Base-by-base conservation (phyloP, 129 eudicot species). In the Cynara cardunculus region DNA sequence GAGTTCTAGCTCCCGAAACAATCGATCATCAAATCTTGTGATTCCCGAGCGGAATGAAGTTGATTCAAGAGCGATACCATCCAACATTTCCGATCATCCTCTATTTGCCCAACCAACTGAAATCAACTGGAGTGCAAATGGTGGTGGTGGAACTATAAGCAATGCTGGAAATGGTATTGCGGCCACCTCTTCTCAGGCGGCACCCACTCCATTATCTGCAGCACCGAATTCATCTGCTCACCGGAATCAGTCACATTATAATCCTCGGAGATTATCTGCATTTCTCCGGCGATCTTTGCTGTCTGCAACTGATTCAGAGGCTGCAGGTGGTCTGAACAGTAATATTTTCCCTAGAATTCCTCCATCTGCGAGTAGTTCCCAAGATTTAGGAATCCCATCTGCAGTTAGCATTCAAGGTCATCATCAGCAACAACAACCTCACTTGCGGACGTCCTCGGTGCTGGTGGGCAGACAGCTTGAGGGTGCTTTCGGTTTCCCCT, bases 261-360 rank as follows among this genome's bases (percentile, higher is more conserved):
- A 59, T 76, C 85, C 94, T 6, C 78, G 94, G 76, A 92, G 99
- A 74, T 78, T 90, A 27, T 85, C 96, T 0, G 98, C 91, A 62
- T 76, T 83, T 76, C 91, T 90, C 56, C 86, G 93, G 6, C 82
- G 97, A 74, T 79, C 94, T 32, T 59, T 90, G 34, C 61, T 88
- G 81, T 77, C 96, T 24, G 78, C 94, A 6, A 67, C 87, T 67
- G 93, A 88, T 75, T 26, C 77, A 10, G 96, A 92, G 66, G 25
- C 86, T 18, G 90, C 79, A 22, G 87, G 77, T 31, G 91, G 82
- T 39, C 81, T 68, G 14, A 79, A 81, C 25, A 66, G 32, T 79
- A 70, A 70, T 70, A 9, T 70, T 68, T 68, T 82, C 16, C 44
- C 85, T 0, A 44, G 79, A 80, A 56, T 82, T 26, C 81, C 90